These are phyloP conservation scores for Psilocybe subaeruginosa DNA, from an alignment of 768 basidiomycete species.

Conservation along the genomic window DNA sequence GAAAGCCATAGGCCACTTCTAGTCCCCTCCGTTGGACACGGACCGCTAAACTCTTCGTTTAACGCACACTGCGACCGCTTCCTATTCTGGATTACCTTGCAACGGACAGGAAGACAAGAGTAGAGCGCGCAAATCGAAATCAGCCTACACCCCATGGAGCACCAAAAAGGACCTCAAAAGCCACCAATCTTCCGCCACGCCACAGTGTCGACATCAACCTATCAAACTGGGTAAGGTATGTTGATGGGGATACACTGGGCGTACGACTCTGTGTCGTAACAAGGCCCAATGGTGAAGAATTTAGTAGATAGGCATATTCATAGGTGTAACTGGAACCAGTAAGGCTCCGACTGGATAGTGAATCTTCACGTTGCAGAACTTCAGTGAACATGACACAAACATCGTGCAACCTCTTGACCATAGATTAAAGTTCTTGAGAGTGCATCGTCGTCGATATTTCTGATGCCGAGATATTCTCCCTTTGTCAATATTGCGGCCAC, in stretches of 20 bases:
- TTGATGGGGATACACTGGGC: background rate
- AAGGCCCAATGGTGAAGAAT: background rate
- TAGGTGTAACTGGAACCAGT: too few species aligned
- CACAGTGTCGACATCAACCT: background rate
- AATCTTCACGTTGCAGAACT: too few species aligned
- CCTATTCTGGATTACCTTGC: slow-evolving; percentile 1
- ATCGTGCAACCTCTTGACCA: too few species aligned
- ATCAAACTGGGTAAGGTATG: background rate
- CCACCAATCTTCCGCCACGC: background rate
- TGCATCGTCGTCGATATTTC: too few species aligned
- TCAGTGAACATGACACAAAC: too few species aligned
- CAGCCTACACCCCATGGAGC: background rate
- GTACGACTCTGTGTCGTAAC: background rate
- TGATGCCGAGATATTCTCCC: too few species aligned
- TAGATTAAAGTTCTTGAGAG: too few species aligned
- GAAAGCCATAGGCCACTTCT: background rate
- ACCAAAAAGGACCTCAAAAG: background rate
- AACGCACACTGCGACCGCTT: background rate
- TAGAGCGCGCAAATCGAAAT: background rate
- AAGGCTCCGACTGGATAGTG: too few species aligned
- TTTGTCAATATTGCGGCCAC: too few species aligned
- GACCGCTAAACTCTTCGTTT: background rate
- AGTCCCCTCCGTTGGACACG: background rate
- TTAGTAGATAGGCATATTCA: too few species aligned
- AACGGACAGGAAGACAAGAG: background rate